Percentiles rank a stretch among this genome's conserved stretches.
Evolutionary conservation across 495 filamentous ascomycete genomes (phyloP).

Genomic region (Bombardia bombarda): DNA sequence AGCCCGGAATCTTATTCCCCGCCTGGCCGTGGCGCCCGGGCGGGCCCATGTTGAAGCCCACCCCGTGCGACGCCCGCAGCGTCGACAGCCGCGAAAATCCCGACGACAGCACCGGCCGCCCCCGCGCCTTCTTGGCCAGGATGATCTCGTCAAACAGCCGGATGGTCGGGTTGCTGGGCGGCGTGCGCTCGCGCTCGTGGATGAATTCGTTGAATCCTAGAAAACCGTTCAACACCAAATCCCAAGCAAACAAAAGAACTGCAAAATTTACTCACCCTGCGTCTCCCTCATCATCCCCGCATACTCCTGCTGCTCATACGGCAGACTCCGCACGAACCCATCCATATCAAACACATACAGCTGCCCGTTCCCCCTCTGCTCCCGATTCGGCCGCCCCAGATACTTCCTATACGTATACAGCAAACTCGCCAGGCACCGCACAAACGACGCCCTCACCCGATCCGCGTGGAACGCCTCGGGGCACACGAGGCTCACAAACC

Average conservation of each 20-base stretch:
- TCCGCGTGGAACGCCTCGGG: constrained; percentile 85
- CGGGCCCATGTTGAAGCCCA: constrained; percentile 25
- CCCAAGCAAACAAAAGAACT: constrained; percentile 7
- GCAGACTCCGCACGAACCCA: constrained; percentile 82
- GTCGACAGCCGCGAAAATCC: constrained; percentile 47
- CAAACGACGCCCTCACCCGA: constrained; percentile 86
- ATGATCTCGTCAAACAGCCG: constrained; percentile 95
- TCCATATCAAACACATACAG: constrained; percentile 94
- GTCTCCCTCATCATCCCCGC: constrained; percentile 82
- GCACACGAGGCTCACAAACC: constrained; percentile 77
- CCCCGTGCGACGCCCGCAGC: constrained; percentile 35
- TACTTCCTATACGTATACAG: constrained; percentile 94
- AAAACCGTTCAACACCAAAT: not conserved
- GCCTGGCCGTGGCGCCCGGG: constrained; percentile 25
- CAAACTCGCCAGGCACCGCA: constrained; percentile 86
- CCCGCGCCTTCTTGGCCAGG: constrained; percentile 85
- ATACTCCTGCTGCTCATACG: constrained; percentile 85
- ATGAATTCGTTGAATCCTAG: constrained; percentile 94
- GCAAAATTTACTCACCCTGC: constrained; percentile 54
- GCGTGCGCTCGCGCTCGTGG: constrained; percentile 71
- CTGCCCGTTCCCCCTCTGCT: constrained; percentile 80
- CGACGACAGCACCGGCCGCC: constrained; percentile 44
- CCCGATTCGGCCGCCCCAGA: constrained; percentile 62
- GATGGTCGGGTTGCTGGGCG: constrained; percentile 53
- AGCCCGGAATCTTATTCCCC: constrained; percentile 53